Evolutionary conservation across 2,329 filamentous ascomycete genomes (phyloP).

Genomic region (Sporothrix humicola): DNA sequence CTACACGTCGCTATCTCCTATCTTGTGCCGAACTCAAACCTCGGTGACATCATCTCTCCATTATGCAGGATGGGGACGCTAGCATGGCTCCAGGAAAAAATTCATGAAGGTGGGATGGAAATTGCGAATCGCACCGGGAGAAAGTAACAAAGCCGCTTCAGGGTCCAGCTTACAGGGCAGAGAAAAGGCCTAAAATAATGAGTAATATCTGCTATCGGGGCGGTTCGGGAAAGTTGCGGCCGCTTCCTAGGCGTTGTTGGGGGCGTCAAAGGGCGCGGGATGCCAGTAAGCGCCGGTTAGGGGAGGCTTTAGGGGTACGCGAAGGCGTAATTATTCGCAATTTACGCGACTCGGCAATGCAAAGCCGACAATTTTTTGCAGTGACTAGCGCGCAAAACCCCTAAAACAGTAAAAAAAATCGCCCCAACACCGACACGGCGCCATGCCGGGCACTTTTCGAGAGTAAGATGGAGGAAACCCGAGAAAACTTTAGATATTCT

Average conservation of each 20-base stretch:
- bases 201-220: conserved; percentile 1
- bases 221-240: conserved; percentile 5
- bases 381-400: neutral
- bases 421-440: too few species aligned
- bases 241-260: neutral
- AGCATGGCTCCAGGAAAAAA: conserved; percentile 17
- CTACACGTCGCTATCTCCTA: neutral
- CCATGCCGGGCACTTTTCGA: too few species aligned
- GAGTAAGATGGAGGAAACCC: too few species aligned
- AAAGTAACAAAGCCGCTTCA: neutral
- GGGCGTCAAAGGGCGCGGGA: neutral
- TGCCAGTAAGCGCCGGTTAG: conserved; percentile 8
- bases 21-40: conserved; percentile 12
- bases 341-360: conserved; percentile 19
- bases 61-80: neutral
- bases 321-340: conserved; percentile 6
- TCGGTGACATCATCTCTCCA: conserved; percentile 11
- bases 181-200: too few species aligned
- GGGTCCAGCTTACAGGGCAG: neutral
- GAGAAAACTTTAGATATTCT: too few species aligned
- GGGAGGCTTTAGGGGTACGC: neutral
- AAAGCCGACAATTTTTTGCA: conserved; percentile 8
- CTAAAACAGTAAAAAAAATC: neutral
- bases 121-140: neutral
- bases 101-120: too few species aligned